Evolutionary conservation across 495 filamentous ascomycete species (phyloP).

Genomic region (Darksidea phi): DNA sequence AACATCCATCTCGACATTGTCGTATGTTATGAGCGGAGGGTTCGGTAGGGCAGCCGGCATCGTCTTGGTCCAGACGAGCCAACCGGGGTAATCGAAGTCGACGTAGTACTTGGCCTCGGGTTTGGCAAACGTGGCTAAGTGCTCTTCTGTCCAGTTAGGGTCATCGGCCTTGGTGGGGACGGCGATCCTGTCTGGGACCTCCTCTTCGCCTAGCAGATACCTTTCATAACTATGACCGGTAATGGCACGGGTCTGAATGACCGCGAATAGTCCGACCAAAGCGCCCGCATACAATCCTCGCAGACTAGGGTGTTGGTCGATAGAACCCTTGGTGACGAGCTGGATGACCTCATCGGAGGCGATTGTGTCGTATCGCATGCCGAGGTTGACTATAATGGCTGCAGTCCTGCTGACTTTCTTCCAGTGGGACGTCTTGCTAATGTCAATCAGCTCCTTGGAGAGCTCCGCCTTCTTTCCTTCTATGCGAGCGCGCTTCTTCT

Average conservation of each 20-base stretch:
- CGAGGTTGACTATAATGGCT: constrained; percentile 83
- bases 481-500: constrained; percentile 68
- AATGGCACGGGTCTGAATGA: constrained; percentile 82
- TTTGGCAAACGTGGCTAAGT: constrained; percentile 72
- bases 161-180: constrained; percentile 70
- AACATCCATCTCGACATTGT: constrained; percentile 72
- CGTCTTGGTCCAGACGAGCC: constrained; percentile 90
- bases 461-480: constrained; percentile 80
- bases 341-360: constrained; percentile 78
- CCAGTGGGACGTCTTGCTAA: constrained; percentile 83
- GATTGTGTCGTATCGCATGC: constrained; percentile 83
- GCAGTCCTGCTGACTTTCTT: constrained; percentile 88
- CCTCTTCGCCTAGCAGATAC: constrained; percentile 74
- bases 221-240: constrained; percentile 81
- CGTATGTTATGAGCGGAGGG: constrained; percentile 71
- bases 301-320: constrained; percentile 85
- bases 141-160: constrained; percentile 72
- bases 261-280: constrained; percentile 74
- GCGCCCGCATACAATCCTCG: constrained; percentile 76
- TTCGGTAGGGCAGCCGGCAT: constrained; percentile 76
- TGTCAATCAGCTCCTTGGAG: constrained; percentile 74
- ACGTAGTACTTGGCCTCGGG: constrained; percentile 84
- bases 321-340: constrained; percentile 77
- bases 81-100: constrained; percentile 89
- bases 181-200: constrained; percentile 69